These are phyloP conservation scores for Aquilaria agallochum DNA, from an alignment of 441 rosid genomes.

Conservation along the genomic window DNA sequence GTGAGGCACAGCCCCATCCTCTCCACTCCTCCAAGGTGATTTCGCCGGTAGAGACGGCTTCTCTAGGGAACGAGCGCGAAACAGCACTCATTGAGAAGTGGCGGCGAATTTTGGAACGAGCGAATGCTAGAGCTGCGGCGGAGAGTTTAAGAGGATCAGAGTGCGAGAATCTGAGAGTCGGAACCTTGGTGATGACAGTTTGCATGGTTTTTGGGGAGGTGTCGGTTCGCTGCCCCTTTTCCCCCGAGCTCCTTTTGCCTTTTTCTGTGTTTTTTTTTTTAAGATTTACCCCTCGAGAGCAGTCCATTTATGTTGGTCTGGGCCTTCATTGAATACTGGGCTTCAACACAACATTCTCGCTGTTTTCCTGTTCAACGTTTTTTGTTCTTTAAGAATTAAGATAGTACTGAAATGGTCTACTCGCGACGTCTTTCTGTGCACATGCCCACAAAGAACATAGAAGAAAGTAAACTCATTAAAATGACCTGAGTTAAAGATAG, in stretches of 20 bases:
- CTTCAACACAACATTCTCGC: no score
- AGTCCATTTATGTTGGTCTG: no score
- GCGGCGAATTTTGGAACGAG: conserved; percentile 21
- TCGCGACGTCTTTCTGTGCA: no score
- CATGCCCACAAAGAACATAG: no score
- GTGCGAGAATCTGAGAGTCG: conserved; percentile 22
- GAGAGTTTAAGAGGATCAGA: conserved; percentile 24
- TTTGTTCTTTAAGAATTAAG: no score
- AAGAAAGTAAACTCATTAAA: no score
- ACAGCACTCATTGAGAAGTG: conserved; percentile 25
- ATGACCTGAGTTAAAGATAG: no score
- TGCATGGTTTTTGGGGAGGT: conserved; percentile 27
- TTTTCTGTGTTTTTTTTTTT: background rate
- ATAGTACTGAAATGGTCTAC: no score
- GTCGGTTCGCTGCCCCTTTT: background rate
- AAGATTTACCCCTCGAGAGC: no score
- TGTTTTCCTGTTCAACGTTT: no score
- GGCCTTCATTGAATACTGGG: no score
- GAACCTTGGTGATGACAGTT: conserved; percentile 11
- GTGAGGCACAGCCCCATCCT: conserved; percentile 70
- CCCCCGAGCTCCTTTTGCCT: background rate
- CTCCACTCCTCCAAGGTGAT: conserved; percentile 69
- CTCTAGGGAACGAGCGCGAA: conserved; percentile 31
- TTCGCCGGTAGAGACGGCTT: conserved; percentile 27
- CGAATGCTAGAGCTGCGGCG: conserved; percentile 27